Conservation (phyloP, 2,329 filamentous ascomycete genomes). For the Epichloe sp. region DNA sequence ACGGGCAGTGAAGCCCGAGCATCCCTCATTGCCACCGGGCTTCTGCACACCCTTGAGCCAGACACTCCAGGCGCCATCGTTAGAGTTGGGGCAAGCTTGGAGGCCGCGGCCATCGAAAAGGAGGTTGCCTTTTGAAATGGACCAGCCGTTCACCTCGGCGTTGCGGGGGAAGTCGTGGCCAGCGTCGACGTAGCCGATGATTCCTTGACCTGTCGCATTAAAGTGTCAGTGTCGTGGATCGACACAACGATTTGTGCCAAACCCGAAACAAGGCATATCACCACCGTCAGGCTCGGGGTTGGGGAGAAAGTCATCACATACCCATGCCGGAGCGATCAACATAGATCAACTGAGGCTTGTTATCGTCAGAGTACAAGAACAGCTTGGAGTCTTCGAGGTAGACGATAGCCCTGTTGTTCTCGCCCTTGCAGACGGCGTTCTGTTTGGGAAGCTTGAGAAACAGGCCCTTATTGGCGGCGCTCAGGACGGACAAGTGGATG, state of each 20-base stretch:
- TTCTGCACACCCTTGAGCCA: slow-evolving; percentile 16
- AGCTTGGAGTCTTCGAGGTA: slow-evolving; percentile 31
- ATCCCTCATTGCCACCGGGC: neutral
- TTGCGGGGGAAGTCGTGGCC: slow-evolving; percentile 26
- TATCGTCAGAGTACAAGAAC: slow-evolving; percentile 30
- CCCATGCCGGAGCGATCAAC: slow-evolving; percentile 47
- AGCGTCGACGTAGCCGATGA: slow-evolving; percentile 38
- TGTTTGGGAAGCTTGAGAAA: slow-evolving; percentile 30
- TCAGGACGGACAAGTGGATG: slow-evolving; percentile 33
- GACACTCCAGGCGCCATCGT: slow-evolving; percentile 28
- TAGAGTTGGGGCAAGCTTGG: slow-evolving; percentile 38
- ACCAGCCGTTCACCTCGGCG: slow-evolving; percentile 34
- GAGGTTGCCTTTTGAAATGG: slow-evolving; percentile 29
- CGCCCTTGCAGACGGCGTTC: slow-evolving; percentile 34
- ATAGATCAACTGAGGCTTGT: slow-evolving; percentile 33
- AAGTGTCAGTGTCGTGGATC: slow-evolving; percentile 2
- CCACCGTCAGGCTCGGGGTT: too few species aligned
- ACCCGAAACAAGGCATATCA: too few species aligned
- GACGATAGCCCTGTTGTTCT: slow-evolving; percentile 35
- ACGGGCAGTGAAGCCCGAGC: neutral
- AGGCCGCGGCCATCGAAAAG: slow-evolving; percentile 30
- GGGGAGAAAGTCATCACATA: slow-evolving; percentile 15
- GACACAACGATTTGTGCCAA: too few species aligned
- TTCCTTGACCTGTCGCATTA: slow-evolving; percentile 31
- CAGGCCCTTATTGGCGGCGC: slow-evolving; percentile 31